Base-by-base conservation (phyloP, 352 stramenopile genomes). In the Phytophthora macrochlamydospora region DNA sequence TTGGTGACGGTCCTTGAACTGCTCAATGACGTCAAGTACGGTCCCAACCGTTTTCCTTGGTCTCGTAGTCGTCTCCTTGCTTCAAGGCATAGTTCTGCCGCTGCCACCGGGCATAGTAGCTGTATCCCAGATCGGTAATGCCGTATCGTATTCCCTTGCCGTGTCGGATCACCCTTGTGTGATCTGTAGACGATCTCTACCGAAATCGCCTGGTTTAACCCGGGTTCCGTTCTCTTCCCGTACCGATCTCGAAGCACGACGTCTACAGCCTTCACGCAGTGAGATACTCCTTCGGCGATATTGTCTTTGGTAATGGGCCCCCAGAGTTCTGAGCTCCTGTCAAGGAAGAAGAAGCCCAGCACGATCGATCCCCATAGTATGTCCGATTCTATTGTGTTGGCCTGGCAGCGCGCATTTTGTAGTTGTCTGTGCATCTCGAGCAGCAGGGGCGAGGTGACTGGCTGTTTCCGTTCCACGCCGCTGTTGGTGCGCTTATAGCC, bases 401-500 rank as follows among this genome's bases (percentile, higher is more conserved):
- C 37, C 7, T 1, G 37, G 7, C 37, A 31, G 7, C 60, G 54
- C 0, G 14, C 29, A 9, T 51, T 50, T 44, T 30, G n/a, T 18
- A 37, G 11, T 38, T 33, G 50, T 11, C 51, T 2, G 4, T 33
- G 50, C 59, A 69, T 62, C 13, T 66, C 44, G 38, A 35, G 56
- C 59, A 69, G 24, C 60, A 74, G 60, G 30, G 59, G 37, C 43
- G 51, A 60, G 59, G 60, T 69, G 54, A 64, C 56, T 58, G 56
- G 66, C 44, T 74, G 51, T 11, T 69, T 69, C 42, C 59, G 18
- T 40, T 66, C 59, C 43, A 74, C 60, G 2, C 59, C 33, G 52
- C 66, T 69, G 48, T 73, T 65, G 54, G 58, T 51, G 52, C 52
- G 56, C 43, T 69, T 69, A 56, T 65, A 74, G 0, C 66, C 66